phyloP scores from a whole-genome alignment of 2,329 filamentous ascomycete species.

The Escovopsis weberi region DNA sequence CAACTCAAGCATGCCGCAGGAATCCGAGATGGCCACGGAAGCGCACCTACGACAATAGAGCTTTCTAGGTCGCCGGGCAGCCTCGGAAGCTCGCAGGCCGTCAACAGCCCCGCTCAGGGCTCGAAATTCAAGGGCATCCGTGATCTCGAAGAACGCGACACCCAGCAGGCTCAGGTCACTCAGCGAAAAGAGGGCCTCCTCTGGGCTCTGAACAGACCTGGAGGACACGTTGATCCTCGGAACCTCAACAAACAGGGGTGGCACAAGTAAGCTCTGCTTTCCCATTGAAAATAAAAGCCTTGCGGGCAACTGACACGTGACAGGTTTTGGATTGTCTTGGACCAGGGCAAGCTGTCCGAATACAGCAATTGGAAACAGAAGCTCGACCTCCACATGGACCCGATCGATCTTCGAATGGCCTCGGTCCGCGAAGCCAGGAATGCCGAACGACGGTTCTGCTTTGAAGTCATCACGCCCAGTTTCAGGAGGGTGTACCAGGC shows the following conservation, averaged over 20 bases:
- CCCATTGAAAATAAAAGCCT: too few species aligned
- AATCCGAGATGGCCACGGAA: conserved; percentile 24
- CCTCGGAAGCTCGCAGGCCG: conserved; percentile 24
- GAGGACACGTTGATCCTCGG: conserved; percentile 88
- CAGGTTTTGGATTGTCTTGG: conserved; percentile 96
- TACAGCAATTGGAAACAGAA: conserved; percentile 99
- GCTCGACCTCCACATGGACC: conserved; percentile 92
- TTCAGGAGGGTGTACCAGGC: conserved; percentile 96
- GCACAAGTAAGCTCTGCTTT: conserved; percentile 65
- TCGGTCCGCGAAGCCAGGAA: conserved; percentile 93
- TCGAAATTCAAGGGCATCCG: conserved; percentile 79
- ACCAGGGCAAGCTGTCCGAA: conserved; percentile 90
- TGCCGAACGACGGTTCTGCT: conserved; percentile 89
- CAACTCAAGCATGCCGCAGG: conserved; percentile 41
- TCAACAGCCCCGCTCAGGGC: conserved; percentile 36
- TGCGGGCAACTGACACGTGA: conserved; percentile 7
- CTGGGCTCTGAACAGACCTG: conserved; percentile 86
- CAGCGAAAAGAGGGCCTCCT: conserved; percentile 86
- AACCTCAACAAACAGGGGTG: conserved; percentile 94
- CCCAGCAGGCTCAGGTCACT: conserved; percentile 32
- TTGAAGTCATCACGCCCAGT: conserved; percentile 94
- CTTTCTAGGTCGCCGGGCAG: conserved; percentile 44
- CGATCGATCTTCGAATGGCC: conserved; percentile 91
- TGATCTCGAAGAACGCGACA: conserved; percentile 75
- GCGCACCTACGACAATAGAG: conserved; percentile 22